These are phyloP conservation scores for Podospora appendiculata DNA, from an alignment of 495 filamentous ascomycete genomes.

Conservation along the genomic window DNA sequence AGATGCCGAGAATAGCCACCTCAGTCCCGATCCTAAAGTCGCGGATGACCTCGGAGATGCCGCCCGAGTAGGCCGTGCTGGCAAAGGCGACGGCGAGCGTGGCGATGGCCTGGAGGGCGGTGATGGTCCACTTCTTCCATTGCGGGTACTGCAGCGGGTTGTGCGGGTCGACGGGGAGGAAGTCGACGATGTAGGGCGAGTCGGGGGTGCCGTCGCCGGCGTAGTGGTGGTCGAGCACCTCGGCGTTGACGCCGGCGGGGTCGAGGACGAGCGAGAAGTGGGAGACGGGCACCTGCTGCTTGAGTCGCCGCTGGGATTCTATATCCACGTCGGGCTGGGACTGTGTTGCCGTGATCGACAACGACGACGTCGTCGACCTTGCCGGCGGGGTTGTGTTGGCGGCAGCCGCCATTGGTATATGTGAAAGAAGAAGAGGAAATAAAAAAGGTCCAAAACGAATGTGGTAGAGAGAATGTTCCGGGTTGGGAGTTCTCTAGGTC, in stretches of 20 bases:
- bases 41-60: conserved; percentile 50
- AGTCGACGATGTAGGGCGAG: conserved; percentile 68
- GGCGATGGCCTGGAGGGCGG: conserved; percentile 54
- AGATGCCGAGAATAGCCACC: conserved; percentile 59
- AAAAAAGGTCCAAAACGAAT: too few species aligned
- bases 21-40: conserved; percentile 54
- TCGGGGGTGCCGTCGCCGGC: conserved; percentile 63
- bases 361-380: neutral
- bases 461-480: too few species aligned
- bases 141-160: conserved; percentile 62
- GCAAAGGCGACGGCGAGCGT: conserved; percentile 70
- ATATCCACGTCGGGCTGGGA: neutral
- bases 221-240: conserved; percentile 53
- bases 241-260: conserved; percentile 29
- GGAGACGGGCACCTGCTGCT: neutral
- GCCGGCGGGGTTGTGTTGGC: neutral
- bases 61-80: conserved; percentile 69
- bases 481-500: too few species aligned
- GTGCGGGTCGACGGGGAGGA: conserved; percentile 61
- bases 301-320: neutral
- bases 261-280: conserved; percentile 25
- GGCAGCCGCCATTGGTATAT: neutral
- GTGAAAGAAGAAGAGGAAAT: neutral
- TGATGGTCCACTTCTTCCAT: conserved; percentile 64
- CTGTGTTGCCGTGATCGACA: neutral